Evolutionary conservation across 2,329 filamentous ascomycete species (phyloP), one percentile per base, ranked within the genome.

Genomic region (Pseudomassariella vexata): DNA sequence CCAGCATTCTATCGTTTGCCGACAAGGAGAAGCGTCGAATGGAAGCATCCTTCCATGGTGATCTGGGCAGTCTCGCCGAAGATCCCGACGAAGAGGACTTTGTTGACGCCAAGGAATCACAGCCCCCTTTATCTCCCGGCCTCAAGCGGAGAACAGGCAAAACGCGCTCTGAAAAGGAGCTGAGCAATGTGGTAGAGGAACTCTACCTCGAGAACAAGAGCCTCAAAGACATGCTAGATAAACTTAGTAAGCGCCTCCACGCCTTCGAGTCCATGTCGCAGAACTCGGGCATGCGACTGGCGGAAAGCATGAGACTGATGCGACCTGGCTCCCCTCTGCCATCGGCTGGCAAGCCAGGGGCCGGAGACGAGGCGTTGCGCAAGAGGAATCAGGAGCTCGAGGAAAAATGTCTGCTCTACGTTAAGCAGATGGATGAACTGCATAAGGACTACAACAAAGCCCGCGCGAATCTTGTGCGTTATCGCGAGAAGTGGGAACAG

Each of bases 241-340:
- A 86, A 30, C 73, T 95, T 21, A 85, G 84, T 40, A 85, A 83
- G 47, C 78, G 90, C 1, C 73, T 98, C n/a, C 85, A 92, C 48
- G 83, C 88, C 40, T 98, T 95, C 62, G 90, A 98, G 59, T 81
- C 87, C 23, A 89, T 86, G 47, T 87, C 88, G 0, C 92, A 96
- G 59, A 87, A 82, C 41, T 89, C 84, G 22, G 85, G 83, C 32
- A 76, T 89, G 60, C 86, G 87, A 3, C 72, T 96, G 20, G 85
- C 89, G 10, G 87, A 95, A 55, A 94, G 86, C 45, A 79, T 79
- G 53, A 66, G 76, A n/a, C 56, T 81, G 5, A 72, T 76, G 59
- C 64, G 70, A 10, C 73, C 75, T 2, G 65, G 66, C 5, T 79
- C 74, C 22, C 75, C 76, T 2, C 47, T 55, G 40, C 41, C 66